Evolutionary conservation across 2,329 filamentous ascomycete species (phyloP), one percentile per base, ranked within the genome.

Genomic region (Endoconidiophora laricicola): DNA sequence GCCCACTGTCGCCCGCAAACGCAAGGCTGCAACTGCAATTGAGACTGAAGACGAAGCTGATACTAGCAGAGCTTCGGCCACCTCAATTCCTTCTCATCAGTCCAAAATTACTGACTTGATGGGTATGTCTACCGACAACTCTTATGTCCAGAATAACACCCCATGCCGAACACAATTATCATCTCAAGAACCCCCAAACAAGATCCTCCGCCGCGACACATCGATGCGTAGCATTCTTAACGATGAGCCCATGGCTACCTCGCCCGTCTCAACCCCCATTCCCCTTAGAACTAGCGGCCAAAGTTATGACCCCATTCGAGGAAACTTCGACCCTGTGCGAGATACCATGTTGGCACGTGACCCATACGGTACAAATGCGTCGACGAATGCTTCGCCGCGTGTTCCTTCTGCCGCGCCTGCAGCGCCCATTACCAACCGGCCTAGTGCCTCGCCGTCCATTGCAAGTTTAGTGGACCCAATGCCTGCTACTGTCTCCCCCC

Each of bases 401-500:
- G 62, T 58, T 14, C 59, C 63, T 9, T 56, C 60, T n/a, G 63
- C 63, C 44, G 58, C 60, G 44, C 57, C 61, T 6, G 16, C 36
- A 14, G 29, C 59, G 48, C 52, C 16, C 55, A 55, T 14, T 36
- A 52, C 43, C 49, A 81, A 83, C 63, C 78, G 83, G 49, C 83
- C 85, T n/a, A 90, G 84, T 61, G 83, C 83, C 38, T 95, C 90
- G 3, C 88, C 90, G 1, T 90, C 90, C 2, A 94, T 95, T 57
- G 82, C 86, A 4, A 94, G 86, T 64, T 73, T 95, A 52, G 85
- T 95, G 46, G 86, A 94, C 57, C 83, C 71, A 7, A 65, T 69
- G 43, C 68, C 64, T 44, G 57, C 55, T 50, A 61, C 64, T 22
- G 62, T 63, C 22, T 69, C 65, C 3, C 68, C 63, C 18, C 42